These are phyloP conservation scores for Pestalotiopsis fici DNA, from an alignment of 2,329 filamentous ascomycete species.

Conservation along the genomic window DNA sequence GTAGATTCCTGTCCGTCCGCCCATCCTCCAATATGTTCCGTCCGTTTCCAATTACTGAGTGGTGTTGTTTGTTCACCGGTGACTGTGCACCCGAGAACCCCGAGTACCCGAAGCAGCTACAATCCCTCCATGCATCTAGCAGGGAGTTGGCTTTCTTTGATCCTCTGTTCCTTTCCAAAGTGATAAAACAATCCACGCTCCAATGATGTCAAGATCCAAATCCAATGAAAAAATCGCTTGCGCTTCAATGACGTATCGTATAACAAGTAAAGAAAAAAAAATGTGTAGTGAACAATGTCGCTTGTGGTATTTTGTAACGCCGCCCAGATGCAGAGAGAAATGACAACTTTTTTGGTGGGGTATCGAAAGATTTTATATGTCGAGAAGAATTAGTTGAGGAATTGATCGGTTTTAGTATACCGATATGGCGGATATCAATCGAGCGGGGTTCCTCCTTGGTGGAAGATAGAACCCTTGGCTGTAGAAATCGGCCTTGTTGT, in stretches of 20 bases:
- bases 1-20: constrained; percentile 13
- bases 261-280: not conserved
- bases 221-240: constrained; percentile 23
- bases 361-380: not conserved
- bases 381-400: constrained; percentile 11
- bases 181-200: constrained; percentile 2
- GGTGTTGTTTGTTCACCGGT: constrained; percentile 15
- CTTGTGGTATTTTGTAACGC: constrained; percentile 32
- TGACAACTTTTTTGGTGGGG: constrained; percentile 16
- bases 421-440: constrained; percentile 56
- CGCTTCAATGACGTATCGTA: constrained; percentile 17
- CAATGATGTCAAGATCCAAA: constrained; percentile 9
- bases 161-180: constrained; percentile 3
- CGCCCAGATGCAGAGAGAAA: constrained; percentile 34
- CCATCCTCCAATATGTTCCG: constrained; percentile 22
- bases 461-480: constrained; percentile 56
- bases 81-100: not conserved
- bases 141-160: not conserved
- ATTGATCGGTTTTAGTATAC: constrained; percentile 48
- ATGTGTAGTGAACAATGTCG: constrained; percentile 26
- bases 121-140: not conserved
- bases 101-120: not conserved
- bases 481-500: constrained; percentile 43
- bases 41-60: constrained; percentile 19
- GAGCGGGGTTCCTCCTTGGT: constrained; percentile 45